Conservation (phyloP, 2,329 filamentous ascomycete species). For the Ophiocordyceps camponoti-leonardi region DNA sequence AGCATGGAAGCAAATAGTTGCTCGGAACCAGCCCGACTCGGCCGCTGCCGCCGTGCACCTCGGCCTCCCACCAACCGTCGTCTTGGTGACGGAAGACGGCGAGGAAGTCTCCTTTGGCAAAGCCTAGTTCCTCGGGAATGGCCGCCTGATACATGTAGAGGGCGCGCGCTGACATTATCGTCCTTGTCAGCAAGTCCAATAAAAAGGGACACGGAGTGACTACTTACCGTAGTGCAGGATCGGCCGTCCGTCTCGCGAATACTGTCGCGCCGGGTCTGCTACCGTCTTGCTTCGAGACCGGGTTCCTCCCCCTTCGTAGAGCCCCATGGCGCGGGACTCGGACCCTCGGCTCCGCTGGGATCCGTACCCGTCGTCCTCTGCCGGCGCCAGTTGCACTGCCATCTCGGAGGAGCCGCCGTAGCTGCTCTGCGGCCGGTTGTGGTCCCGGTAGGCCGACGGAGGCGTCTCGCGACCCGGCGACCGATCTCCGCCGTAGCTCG, state of each 20-base stretch:
- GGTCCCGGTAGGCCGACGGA: slow-evolving; percentile 28
- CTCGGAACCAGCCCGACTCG: slow-evolving; percentile 46
- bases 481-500: slow-evolving; percentile 31
- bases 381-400: slow-evolving; percentile 49
- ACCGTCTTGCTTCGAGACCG: slow-evolving; percentile 65
- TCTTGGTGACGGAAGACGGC: slow-evolving; percentile 84
- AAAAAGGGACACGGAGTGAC: too few relatives aligned
- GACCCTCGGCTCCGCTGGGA: slow-evolving; percentile 32
- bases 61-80: slow-evolving; percentile 98
- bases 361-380: slow-evolving; percentile 39
- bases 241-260: slow-evolving; percentile 69
- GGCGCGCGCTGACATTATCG: slow-evolving; percentile 54
- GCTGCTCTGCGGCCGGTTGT: slow-evolving; percentile 32
- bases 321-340: slow-evolving; percentile 33
- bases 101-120: slow-evolving; percentile 80
- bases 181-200: neutral
- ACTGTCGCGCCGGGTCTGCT: slow-evolving; percentile 65
- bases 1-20: slow-evolving; percentile 46
- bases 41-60: slow-evolving; percentile 55
- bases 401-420: slow-evolving; percentile 34
- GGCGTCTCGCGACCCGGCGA: slow-evolving; percentile 26
- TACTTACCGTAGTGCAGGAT: slow-evolving; percentile 88
- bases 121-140: slow-evolving; percentile 87
- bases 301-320: slow-evolving; percentile 33
- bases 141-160: slow-evolving; percentile 89